Evolutionary conservation across 2,329 filamentous ascomycete genomes (phyloP).

Genomic region (Pseudogymnoascus sp.): DNA sequence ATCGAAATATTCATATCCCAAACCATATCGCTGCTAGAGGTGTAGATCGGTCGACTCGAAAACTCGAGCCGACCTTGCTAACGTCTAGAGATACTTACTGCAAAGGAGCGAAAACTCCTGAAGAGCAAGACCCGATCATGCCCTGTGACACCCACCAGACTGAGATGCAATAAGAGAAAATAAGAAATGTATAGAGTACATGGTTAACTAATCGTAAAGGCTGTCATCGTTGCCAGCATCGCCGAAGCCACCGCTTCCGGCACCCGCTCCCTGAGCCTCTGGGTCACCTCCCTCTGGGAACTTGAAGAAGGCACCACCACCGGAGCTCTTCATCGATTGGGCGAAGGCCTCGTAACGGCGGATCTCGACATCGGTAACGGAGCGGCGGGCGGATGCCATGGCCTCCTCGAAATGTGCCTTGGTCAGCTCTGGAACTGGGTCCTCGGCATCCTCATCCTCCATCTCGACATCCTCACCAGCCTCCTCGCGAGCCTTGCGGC

Average conservation of each 20-base stretch:
- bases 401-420: constrained; percentile 98
- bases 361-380: constrained; percentile 94
- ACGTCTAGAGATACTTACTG: constrained; percentile 3
- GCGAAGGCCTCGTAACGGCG: constrained; percentile 97
- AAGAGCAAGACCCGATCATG: constrained; percentile 10
- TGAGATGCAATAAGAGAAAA: constrained; percentile 16
- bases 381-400: constrained; percentile 88
- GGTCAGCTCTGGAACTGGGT: constrained; percentile 91
- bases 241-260: constrained; percentile 60
- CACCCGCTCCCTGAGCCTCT: constrained; percentile 58
- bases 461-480: constrained; percentile 73
- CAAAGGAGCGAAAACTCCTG: not conserved
- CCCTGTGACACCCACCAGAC: constrained; percentile 6
- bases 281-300: constrained; percentile 64
- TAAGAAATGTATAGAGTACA: constrained; percentile 21
- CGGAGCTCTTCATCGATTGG: constrained; percentile 98
- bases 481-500: constrained; percentile 80
- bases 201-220: constrained; percentile 73
- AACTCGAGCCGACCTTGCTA: not conserved
- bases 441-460: constrained; percentile 74
- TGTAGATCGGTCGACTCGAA: not conserved
- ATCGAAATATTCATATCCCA: constrained; percentile 8
- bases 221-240: constrained; percentile 90
- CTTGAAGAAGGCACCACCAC: constrained; percentile 94
- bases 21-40: constrained; percentile 4